Evolutionary conservation across 2,329 filamentous ascomycete genomes (phyloP), one percentile per base, ranked within the genome.

Genomic region (Onygenales sp.): DNA sequence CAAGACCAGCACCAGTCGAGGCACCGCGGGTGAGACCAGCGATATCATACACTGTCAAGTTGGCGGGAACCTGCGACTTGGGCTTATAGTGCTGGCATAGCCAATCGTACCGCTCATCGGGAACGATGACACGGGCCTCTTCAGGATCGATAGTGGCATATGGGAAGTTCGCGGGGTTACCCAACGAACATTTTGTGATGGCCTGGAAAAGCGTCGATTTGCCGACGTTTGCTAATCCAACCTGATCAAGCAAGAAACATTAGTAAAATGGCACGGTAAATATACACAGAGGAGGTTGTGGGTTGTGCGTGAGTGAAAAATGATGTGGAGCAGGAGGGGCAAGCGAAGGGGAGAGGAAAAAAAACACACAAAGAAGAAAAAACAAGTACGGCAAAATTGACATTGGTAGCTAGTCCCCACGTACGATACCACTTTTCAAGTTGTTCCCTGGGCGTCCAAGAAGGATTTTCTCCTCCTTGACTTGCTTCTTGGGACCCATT

Each of bases 171-270:
- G 93, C 93, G 66, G 94, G 94, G 78, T 97, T 98, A 76, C 94
- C 93, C 67, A 98, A 85, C 61, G 84, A 84, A 75, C 87, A 95
- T 80, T 96, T 97, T 70, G 93, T 98, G 75, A 98, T 96, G 70
- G 93, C 90, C 80, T 98, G 94, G 83, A 98, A 98, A 66, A 98
- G 84, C 36, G 94, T 98, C 62, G 93, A 98, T 79, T 98, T 98
- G 74, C 93, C 93, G 65, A 98, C 94, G 75, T 98, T 98, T 74
- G 93, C 93, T 67, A 98, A 85, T 76, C 93, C 93, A 74, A 98
- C 90, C 90, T 95, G 72, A 52, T 57, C 51, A 46, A 43, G 45
- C 36, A 51, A 42, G 43, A 49, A 4, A 41, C 5, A 27, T 49
- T 27, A 49, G 47, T 41, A 41, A 41, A 31, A 7, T 36, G 41